Evolutionary conservation across 2,329 filamentous ascomycete species (phyloP), one percentile per base, ranked within the genome.

Genomic region (Alternaria angustiovoidea): DNA sequence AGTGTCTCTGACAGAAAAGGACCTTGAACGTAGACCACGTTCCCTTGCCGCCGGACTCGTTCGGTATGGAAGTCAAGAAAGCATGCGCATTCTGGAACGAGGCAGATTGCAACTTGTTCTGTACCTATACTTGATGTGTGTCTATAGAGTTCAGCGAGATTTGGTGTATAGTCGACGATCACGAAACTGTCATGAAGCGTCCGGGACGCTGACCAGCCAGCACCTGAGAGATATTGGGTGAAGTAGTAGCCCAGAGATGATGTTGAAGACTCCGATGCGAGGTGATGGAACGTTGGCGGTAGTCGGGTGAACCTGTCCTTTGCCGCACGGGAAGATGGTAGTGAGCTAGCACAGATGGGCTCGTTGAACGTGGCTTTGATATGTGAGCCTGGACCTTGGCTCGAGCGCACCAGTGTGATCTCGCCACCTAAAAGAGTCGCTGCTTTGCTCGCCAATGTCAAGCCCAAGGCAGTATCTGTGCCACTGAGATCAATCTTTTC

Each of bases 381-480:
- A 57, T 82, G 79, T 1, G 81, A 83, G 0, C 81, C 82, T 11
- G 61, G 58, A 2, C 69, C 71, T 3, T 73, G 28, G 9, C 68
- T 64, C 0, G 81, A 83, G 0, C 75, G 76, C 0, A 82, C 68
- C 48, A 84, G 57, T 0, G 62, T 69, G 0, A 83, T 63, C 2
- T 67, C 68, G 0, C 82, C 82, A 9, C 80, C 69, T 12, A 84
- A 71, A 0, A 81, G 68, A 1, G 72, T 68, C 0, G 82, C 80
- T 20, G 82, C 79, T 39, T 80, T 81, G 8, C 71, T 67, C 4
- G 82, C 77, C 0, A 84, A 68, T 0, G 81, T 81, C 14, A 84
- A 64, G 0, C 82, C 82, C 0, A 83, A 71, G 0, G 82, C 80
- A 28, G 79, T 79, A 3, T 81, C 78, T 2, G 73, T 74, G 0